phyloP scores from a whole-genome alignment of 2,329 filamentous ascomycete genomes.

The Colletotrichum somersetense region DNA sequence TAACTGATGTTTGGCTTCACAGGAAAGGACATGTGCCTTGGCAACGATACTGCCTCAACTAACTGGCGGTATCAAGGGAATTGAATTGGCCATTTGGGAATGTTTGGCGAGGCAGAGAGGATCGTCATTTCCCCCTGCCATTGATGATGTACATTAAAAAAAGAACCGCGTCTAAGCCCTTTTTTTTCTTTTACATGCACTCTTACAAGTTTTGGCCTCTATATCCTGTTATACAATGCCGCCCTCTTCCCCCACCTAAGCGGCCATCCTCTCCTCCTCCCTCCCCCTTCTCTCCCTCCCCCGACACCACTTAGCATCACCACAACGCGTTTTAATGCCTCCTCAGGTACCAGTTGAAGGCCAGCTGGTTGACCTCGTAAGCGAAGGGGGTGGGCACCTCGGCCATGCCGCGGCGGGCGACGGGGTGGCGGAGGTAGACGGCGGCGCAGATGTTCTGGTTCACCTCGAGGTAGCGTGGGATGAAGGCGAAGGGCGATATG shows the following conservation, averaged over 20 bases:
- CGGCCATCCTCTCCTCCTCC: background rate
- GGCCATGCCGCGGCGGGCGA: conserved; percentile 82
- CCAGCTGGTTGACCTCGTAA: conserved; percentile 78
- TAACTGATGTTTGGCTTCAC: no score
- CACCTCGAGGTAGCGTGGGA: conserved; percentile 95
- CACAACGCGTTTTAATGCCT: conserved; percentile 68
- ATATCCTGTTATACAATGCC: conserved; percentile 41
- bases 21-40: background rate
- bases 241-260: background rate
- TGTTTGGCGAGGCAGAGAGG: background rate
- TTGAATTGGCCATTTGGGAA: no score
- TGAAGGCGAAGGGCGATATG: conserved; percentile 94
- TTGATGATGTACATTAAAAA: conserved; percentile 35
- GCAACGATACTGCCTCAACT: background rate
- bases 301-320: background rate
- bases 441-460: conserved; percentile 97
- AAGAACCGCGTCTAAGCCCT: conserved; percentile 22
- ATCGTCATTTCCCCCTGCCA: conserved; percentile 16
- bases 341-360: conserved; percentile 94
- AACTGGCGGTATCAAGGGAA: background rate
- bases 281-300: background rate
- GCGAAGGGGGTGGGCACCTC: conserved; percentile 89
- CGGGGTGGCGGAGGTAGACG: conserved; percentile 94
- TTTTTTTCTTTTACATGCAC: conserved; percentile 32
- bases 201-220: conserved; percentile 32